Evolutionary conservation across 306 rosid species (phyloP), one percentile per base, ranked within the genome.

Genomic region (Cajanus cajan): DNA sequence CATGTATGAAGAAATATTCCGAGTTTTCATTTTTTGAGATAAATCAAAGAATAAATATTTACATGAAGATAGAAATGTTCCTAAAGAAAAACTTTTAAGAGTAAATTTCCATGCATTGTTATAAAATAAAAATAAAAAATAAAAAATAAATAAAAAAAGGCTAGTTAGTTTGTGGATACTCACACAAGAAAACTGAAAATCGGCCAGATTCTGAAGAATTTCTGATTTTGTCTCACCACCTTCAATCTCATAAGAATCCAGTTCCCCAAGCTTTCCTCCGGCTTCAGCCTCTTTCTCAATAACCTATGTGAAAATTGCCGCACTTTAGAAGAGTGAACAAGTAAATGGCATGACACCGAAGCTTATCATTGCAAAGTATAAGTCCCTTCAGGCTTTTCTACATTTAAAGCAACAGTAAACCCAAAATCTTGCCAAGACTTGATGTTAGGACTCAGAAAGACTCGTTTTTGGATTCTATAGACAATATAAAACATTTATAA

Each of bases 131-230:
- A 57, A 5, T 47, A 47, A 15, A 18, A 19, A 41, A 39, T 45
- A 68, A 67, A 14, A 36, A 8, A 22, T n/a, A n/a, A n/a, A n/a
- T n/a, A n/a, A 65, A 19, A 12, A 33, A 34, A 18, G 66, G 22
- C 25, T 39, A 76, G 55, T 36, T 50, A 43, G 48, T 2, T 33
- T 31, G 65, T 54, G 3, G 37, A 41, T 33, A 90, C 98, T 90
- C 86, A 95, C 99, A 85, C 98, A 95, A 84, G 97, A 95, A 84
- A 95, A 93, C 88, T 95, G 97, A 87, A 90, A 95, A 91, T 95
- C 99, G 0, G 97, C 10, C 82, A 95, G 87, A 85, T 95, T 95
- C 83, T 95, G 98, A 80, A 95, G 96, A 81, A 95, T 54, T 83
- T 93, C 99, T 52, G 93, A 84, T 86, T 95, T 95, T 22, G 99